Conservation (phyloP, 371 early-diverging fungal genomes). For the Syncephalastrum monosporum region DNA sequence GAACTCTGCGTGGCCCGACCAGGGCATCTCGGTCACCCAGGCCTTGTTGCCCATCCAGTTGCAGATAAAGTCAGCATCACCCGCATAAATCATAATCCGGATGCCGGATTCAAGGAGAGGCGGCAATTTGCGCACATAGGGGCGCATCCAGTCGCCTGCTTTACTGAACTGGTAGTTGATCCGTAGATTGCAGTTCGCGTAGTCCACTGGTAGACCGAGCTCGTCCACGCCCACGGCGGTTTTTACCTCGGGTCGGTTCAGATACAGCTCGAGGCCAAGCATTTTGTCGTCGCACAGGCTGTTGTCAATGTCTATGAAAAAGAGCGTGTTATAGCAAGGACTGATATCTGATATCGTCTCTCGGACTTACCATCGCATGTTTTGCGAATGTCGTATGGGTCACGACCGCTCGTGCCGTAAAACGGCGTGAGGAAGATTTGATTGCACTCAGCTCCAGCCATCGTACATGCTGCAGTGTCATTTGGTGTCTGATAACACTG, state of each 20-base stretch:
- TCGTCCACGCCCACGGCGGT: conserved; percentile 58
- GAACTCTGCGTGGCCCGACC: conserved; percentile 77
- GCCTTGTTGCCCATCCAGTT: conserved; percentile 96
- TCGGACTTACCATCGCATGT: conserved; percentile 57
- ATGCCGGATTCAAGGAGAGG: conserved; percentile 80
- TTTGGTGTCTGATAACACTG: conserved; percentile 81
- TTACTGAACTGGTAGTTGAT: conserved; percentile 79
- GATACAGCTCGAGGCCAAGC: conserved; percentile 69
- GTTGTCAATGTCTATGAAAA: conserved; percentile 11
- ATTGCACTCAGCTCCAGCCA: conserved; percentile 90
- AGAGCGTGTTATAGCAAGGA: too few relatives aligned
- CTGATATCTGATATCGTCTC: too few relatives aligned
- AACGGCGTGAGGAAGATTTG: conserved; percentile 56
- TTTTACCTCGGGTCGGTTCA: conserved; percentile 83
- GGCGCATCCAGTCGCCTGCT: conserved; percentile 90
- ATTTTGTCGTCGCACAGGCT: conserved; percentile 86
- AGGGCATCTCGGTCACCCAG: conserved; percentile 79
- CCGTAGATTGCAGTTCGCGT: conserved; percentile 80
- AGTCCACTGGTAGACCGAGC: conserved; percentile 45
- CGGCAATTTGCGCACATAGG: conserved; percentile 75
- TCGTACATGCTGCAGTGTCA: conserved; percentile 71
- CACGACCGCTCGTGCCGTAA: conserved; percentile 66
- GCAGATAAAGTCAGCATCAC: conserved; percentile 84
- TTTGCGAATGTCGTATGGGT: conserved; percentile 83
- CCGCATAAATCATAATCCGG: conserved; percentile 86